A percentile compares a stretch with the other conserved stretches of the same genome.
phyloP scores from a whole-genome alignment of 768 basidiomycete species.

The Pleurotus salmoneostramineus region DNA sequence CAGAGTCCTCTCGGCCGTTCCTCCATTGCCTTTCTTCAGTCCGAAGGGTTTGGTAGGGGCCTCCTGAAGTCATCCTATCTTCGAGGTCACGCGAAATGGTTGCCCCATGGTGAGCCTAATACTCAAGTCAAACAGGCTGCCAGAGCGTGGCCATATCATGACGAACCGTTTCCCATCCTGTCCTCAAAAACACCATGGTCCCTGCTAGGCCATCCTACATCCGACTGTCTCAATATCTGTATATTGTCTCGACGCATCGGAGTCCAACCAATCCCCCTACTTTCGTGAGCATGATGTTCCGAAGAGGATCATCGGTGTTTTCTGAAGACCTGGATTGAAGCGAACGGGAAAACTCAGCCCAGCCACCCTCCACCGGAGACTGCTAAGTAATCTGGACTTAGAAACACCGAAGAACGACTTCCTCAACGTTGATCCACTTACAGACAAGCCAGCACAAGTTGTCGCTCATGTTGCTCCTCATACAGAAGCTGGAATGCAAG shows the following conservation, averaged over 20 bases:
- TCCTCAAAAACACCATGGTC: too few species aligned
- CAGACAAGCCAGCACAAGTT: not conserved
- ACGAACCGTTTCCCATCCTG: too few species aligned
- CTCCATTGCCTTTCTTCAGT: too few species aligned
- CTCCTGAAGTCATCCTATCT: too few species aligned
- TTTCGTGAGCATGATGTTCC: not conserved
- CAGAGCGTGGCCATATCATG: too few species aligned
- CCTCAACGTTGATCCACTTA: not conserved
- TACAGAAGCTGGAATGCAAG: not conserved
- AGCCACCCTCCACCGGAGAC: not conserved
- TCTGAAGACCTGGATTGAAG: not conserved
- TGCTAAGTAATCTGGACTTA: not conserved
- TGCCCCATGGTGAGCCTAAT: too few species aligned
- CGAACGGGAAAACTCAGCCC: not conserved
- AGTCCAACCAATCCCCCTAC: not conserved
- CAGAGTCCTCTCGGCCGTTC: too few species aligned
- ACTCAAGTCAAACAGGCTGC: too few species aligned
- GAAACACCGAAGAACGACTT: not conserved
- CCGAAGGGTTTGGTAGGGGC: too few species aligned
- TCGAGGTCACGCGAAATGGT: too few species aligned
- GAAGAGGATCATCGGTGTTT: not conserved
- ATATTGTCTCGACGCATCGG: not conserved
- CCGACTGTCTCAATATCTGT: too few species aligned
- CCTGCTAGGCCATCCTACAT: too few species aligned
- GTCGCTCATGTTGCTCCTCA: not conserved